Percentiles rank a stretch among this genome's conserved stretches.
Conservation (phyloP, 2,329 filamentous ascomycete species). For the Ceratocystis alfenasii region DNA sequence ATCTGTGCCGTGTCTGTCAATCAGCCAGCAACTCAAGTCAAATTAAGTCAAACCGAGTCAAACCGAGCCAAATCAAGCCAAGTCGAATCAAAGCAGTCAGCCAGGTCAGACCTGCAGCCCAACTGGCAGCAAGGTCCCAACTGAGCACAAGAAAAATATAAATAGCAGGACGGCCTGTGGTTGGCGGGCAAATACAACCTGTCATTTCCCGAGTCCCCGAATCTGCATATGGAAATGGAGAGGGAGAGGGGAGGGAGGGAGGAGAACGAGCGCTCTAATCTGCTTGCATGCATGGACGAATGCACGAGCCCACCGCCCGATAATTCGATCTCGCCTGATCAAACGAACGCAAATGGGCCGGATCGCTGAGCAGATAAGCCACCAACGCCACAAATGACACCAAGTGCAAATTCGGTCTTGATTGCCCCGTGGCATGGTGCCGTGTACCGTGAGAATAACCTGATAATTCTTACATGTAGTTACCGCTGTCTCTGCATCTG, state of each 20-base stretch:
- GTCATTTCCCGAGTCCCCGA: background rate
- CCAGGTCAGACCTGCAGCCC: background rate
- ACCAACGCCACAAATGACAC: background rate
- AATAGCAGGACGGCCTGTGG: background rate
- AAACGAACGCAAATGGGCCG: background rate
- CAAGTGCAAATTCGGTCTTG: background rate
- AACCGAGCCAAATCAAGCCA: no score
- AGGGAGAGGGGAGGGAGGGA: no score
- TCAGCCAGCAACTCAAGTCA: background rate
- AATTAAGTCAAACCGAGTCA: no score
- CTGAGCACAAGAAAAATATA: no score
- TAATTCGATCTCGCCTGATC: background rate
- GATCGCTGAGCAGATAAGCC: background rate
- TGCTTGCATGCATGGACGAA: background rate
- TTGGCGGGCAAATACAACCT: background rate
- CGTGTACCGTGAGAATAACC: background rate
- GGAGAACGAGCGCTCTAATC: background rate
- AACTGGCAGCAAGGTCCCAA: background rate
- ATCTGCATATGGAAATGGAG: background rate
- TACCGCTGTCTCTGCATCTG: background rate
- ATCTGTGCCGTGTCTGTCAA: background rate
- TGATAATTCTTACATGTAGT: background rate
- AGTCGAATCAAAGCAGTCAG: no score
- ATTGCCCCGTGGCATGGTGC: background rate
- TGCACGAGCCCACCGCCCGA: background rate